Percentiles rank a stretch among this genome's conserved stretches.
Evolutionary conservation across 129 eudicot species (phyloP).

Genomic region (Artemisia tridentata): DNA sequence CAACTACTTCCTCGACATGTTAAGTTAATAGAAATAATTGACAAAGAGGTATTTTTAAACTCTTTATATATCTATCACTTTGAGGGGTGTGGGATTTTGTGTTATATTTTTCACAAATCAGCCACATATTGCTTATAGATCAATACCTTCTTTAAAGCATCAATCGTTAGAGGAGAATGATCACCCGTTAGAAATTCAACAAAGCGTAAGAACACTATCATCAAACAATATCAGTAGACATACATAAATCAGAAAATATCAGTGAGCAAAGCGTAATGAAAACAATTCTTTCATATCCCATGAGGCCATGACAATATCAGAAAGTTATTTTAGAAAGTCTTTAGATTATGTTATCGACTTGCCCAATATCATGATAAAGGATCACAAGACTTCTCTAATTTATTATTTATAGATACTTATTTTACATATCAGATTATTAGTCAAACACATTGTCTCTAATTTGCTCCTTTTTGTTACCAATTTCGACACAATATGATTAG

Average conservation of each 20-base stretch:
- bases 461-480: no score
- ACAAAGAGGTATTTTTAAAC: no score
- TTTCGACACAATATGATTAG: no score
- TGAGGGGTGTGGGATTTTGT: no score
- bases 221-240: slow-evolving; percentile 48
- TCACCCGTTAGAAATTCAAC: slow-evolving; percentile 81
- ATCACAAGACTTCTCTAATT: no score
- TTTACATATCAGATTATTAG: not conserved
- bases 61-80: no score
- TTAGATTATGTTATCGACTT: not conserved
- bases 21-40: no score
- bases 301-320: no score
- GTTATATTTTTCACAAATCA: no score
- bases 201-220: slow-evolving; percentile 82
- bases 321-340: not conserved
- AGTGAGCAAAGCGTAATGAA: slow-evolving; percentile 5
- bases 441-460: not conserved
- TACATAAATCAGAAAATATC: slow-evolving; percentile 19
- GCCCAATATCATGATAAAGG: not conserved
- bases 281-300: no score
- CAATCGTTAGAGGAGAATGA: slow-evolving; percentile 84
- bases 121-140: slow-evolving; percentile 18
- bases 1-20: no score
- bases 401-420: not conserved
- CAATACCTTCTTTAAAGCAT: slow-evolving; percentile 84